A percentile compares a stretch with the other conserved stretches of the same genome.
These are phyloP conservation scores for Torulaspora franciscae DNA, from an alignment of 805 yeast genomes.

Conservation along the genomic window DNA sequence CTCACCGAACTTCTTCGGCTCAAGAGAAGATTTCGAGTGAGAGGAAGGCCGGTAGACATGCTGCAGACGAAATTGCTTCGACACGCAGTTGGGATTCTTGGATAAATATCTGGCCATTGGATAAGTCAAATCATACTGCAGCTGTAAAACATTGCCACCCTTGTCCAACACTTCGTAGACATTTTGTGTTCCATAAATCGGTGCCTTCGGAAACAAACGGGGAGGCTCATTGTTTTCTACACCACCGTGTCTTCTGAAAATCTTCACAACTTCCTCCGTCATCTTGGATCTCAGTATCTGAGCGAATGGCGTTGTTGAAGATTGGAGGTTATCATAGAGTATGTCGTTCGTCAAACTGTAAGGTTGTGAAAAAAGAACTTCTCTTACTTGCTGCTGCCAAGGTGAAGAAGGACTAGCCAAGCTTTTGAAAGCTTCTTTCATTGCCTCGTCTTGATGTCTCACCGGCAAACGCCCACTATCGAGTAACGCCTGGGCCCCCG, in stretches of 20 bases:
- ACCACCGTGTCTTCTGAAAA: slow-evolving; percentile 83
- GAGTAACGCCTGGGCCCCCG: slow-evolving; percentile 69
- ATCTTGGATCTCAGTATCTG: slow-evolving; percentile 57
- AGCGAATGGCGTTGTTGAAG: slow-evolving; percentile 38
- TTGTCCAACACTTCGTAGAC: slow-evolving; percentile 79
- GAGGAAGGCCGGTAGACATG: slow-evolving; percentile 72
- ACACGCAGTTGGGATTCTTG: slow-evolving; percentile 41
- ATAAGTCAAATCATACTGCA: slow-evolving; percentile 83
- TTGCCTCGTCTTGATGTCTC: slow-evolving; percentile 82
- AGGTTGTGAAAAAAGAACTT: slow-evolving; percentile 78
- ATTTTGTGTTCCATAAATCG: slow-evolving; percentile 58
- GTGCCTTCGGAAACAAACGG: slow-evolving; percentile 73
- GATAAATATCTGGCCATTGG: slow-evolving; percentile 87
- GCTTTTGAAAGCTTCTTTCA: slow-evolving; percentile 80
- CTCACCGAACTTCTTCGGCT: slow-evolving; percentile 73
- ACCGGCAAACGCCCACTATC: slow-evolving; percentile 83
- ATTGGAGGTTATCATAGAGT: slow-evolving; percentile 56
- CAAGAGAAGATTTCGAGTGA: slow-evolving; percentile 50
- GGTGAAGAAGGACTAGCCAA: slow-evolving; percentile 87
- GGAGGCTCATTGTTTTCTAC: slow-evolving; percentile 65
- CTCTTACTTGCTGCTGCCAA: slow-evolving; percentile 90
- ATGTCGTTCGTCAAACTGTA: slow-evolving; percentile 80
- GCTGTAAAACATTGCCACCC: slow-evolving; percentile 80
- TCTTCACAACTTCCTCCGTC: slow-evolving; percentile 51
- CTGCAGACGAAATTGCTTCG: slow-evolving; percentile 69